phyloP scores from a whole-genome alignment of 1,284 basidiomycete species.

The Chalciporus piperatoides region DNA sequence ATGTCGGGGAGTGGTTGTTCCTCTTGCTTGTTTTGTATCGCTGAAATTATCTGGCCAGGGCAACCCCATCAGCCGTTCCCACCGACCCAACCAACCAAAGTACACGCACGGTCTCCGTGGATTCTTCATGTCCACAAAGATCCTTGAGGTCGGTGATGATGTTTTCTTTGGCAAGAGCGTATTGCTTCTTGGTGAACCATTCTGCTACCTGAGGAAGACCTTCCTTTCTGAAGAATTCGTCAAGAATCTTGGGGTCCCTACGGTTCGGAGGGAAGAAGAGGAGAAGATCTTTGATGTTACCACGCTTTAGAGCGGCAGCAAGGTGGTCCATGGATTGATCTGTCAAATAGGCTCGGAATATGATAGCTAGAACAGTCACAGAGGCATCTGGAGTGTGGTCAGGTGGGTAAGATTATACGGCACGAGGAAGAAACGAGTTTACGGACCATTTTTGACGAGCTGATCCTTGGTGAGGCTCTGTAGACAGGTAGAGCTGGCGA shows the following conservation, averaged over 20 bases:
- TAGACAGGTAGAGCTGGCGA: constrained; percentile 75
- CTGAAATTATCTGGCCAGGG: constrained; percentile 60
- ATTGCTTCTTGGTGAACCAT: constrained; percentile 89
- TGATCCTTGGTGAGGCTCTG: constrained; percentile 88
- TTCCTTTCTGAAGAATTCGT: constrained; percentile 83
- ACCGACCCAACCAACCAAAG: constrained; percentile 4
- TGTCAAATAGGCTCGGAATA: constrained; percentile 78
- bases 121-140: constrained; percentile 56
- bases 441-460: constrained; percentile 85
- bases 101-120: constrained; percentile 56
- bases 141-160: constrained; percentile 62
- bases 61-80: constrained; percentile 11
- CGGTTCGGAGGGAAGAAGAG: constrained; percentile 85
- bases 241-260: constrained; percentile 69
- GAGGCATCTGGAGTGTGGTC: constrained; percentile 57
- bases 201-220: constrained; percentile 78
- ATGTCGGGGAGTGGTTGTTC: constrained; percentile 72
- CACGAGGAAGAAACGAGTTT: not conserved
- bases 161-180: constrained; percentile 67
- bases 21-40: constrained; percentile 67
- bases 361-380: constrained; percentile 70
- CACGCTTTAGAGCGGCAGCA: constrained; percentile 70
- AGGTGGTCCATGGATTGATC: constrained; percentile 88
- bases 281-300: constrained; percentile 82
- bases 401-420: constrained; percentile 6